phyloP scores from a whole-genome alignment of 208 protist genomes.

The Wallacemonas rigidus region DNA sequence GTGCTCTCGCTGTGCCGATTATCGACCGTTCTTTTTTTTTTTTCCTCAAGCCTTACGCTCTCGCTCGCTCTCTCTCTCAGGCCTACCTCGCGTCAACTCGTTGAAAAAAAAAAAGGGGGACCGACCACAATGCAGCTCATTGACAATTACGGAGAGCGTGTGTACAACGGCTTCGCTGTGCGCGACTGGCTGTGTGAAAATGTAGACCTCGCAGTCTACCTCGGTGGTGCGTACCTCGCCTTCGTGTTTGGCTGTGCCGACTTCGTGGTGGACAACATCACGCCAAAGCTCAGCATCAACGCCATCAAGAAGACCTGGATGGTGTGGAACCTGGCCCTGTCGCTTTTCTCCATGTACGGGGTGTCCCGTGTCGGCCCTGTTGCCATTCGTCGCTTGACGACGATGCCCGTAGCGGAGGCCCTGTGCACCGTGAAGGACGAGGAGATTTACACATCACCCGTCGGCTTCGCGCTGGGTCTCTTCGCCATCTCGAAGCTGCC shows the following conservation, averaged over 20 bases:
- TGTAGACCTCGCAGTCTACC: constrained; percentile 52
- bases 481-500: constrained; percentile 87
- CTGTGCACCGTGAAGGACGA: constrained; percentile 69
- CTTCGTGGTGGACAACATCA: constrained; percentile 36
- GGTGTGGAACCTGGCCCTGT: constrained; percentile 86
- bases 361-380: constrained; percentile 55
- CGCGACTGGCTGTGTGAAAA: constrained; percentile 39
- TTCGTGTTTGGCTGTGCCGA: constrained; percentile 57
- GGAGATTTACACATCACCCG: constrained; percentile 56
- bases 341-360: constrained; percentile 82
- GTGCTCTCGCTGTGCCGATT: too few species aligned
- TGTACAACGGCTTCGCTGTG: constrained; percentile 44
- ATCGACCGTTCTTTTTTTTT: too few species aligned
- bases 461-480: constrained; percentile 75
- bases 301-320: constrained; percentile 65
- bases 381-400: constrained; percentile 20
- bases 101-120: neutral
- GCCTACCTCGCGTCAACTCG: too few species aligned
- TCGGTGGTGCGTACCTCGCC: constrained; percentile 56
- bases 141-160: constrained; percentile 40
- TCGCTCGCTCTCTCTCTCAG: neutral
- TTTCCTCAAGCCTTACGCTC: too few species aligned
- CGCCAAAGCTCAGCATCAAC: constrained; percentile 45
- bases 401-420: constrained; percentile 32
- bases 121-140: constrained; percentile 41